Percentiles rank a stretch among this genome's conserved stretches.
phyloP scores from a whole-genome alignment of 768 basidiomycete genomes.

The Suillus occidentalis region DNA sequence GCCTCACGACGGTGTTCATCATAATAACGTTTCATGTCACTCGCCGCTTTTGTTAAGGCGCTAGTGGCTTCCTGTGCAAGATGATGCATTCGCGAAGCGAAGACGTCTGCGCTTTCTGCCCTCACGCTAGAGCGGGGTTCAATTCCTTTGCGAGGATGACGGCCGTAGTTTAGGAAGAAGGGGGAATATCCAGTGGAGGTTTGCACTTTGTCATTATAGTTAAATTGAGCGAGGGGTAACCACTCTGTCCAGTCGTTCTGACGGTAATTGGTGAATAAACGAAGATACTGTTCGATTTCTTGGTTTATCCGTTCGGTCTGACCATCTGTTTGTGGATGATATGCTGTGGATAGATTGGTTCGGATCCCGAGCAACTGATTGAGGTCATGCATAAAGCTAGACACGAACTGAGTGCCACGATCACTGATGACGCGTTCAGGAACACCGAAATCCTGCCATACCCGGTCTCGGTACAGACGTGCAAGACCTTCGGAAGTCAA shows the following conservation, averaged over 20 bases:
- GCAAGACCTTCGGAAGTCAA: slow-evolving; percentile 22
- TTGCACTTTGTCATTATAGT: slow-evolving; percentile 34
- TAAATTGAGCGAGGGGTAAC: slow-evolving; percentile 33
- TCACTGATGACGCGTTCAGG: slow-evolving; percentile 28
- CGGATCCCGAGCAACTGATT: slow-evolving; percentile 33
- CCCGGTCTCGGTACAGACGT: slow-evolving; percentile 17
- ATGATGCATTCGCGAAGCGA: slow-evolving; percentile 15
- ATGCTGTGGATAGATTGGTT: slow-evolving; percentile 37
- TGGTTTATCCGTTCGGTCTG: slow-evolving; percentile 29
- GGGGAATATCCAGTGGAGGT: slow-evolving; percentile 20
- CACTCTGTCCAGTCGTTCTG: slow-evolving; percentile 38
- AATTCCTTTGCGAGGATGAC: neutral
- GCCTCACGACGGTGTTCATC: too few relatives aligned
- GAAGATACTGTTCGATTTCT: slow-evolving; percentile 38
- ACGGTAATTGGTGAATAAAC: slow-evolving; percentile 30
- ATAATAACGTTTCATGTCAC: too few relatives aligned
- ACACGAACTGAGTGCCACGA: slow-evolving; percentile 30
- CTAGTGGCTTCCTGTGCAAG: slow-evolving; percentile 7
- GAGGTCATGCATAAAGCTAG: slow-evolving; percentile 32
- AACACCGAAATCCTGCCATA: slow-evolving; percentile 29
- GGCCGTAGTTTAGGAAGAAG: neutral
- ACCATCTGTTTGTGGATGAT: slow-evolving; percentile 34
- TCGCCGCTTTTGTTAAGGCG: neutral
- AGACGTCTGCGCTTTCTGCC: slow-evolving; percentile 11
- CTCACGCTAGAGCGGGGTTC: slow-evolving; percentile 1